These are phyloP conservation scores for Aspergillus phoenicis DNA, from an alignment of 2,329 filamentous ascomycete genomes.

Conservation along the genomic window DNA sequence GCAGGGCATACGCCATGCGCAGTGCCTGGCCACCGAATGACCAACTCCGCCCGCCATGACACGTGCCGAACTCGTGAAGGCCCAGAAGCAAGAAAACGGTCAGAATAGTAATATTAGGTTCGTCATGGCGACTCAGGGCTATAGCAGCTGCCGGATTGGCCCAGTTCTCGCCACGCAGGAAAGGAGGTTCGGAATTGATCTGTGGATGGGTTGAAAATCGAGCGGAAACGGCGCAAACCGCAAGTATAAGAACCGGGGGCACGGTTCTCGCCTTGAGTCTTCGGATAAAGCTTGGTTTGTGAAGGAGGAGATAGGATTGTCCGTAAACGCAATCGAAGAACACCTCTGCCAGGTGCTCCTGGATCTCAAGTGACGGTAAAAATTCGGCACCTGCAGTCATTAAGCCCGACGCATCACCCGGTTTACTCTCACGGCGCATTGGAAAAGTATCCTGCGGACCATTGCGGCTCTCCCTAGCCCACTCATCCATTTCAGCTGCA, in stretches of 20 bases:
- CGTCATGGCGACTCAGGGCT: slow-evolving; percentile 83
- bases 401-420: slow-evolving; percentile 74
- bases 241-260: slow-evolving; percentile 87
- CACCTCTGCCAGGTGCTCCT: slow-evolving; percentile 89
- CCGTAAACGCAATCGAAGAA: slow-evolving; percentile 97
- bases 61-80: slow-evolving; percentile 94
- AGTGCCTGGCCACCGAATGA: slow-evolving; percentile 92
- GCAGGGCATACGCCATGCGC: slow-evolving; percentile 93
- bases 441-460: slow-evolving; percentile 54
- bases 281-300: slow-evolving; percentile 97
- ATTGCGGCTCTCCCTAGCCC: slow-evolving; percentile 66
- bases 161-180: slow-evolving; percentile 89
- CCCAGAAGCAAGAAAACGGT: slow-evolving; percentile 87
- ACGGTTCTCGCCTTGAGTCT: slow-evolving; percentile 73
- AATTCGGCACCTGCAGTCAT: slow-evolving; percentile 80
- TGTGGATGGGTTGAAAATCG: slow-evolving; percentile 89
- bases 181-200: slow-evolving; percentile 74
- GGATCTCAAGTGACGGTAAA: slow-evolving; percentile 80
- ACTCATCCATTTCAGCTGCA: slow-evolving; percentile 75
- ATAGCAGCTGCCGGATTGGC: slow-evolving; percentile 85
- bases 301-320: slow-evolving; percentile 89
- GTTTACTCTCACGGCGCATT: slow-evolving; percentile 60
- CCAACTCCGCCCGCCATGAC: slow-evolving; percentile 94
- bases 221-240: slow-evolving; percentile 92
- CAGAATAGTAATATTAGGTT: slow-evolving; percentile 92